Conservation (phyloP, 306 rosid genomes). For the Geum urbanum region DNA sequence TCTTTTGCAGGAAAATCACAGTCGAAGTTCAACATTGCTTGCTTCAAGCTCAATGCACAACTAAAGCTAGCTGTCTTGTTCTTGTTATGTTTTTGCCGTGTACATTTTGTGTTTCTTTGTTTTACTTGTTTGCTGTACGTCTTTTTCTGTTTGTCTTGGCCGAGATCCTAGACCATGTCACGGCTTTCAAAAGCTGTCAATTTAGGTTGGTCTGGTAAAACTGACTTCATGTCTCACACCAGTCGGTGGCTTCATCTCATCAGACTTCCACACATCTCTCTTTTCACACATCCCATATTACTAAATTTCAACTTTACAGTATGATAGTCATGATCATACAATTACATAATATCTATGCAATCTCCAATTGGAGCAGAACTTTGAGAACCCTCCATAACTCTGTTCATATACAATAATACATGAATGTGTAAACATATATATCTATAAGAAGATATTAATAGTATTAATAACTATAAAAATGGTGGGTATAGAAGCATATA, state of each 20-base stretch:
- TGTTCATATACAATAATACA: constrained; percentile 7
- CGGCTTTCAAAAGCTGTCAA: not conserved
- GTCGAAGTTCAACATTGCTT: not conserved
- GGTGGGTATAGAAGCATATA: not conserved
- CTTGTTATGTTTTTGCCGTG: not conserved
- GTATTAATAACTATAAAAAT: not conserved
- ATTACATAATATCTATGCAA: not conserved
- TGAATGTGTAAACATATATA: not conserved
- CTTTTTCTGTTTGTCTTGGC: not conserved
- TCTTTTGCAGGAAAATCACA: no score
- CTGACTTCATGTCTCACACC: not conserved
- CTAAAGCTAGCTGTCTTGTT: not conserved
- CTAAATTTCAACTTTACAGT: not conserved
- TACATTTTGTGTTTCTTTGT: not conserved
- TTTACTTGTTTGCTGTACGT: no score
- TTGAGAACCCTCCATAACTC: not conserved
- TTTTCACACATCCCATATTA: not conserved
- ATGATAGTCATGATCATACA: not conserved
- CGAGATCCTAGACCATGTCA: not conserved
- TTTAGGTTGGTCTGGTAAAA: not conserved
- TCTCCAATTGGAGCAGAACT: constrained; percentile 2
- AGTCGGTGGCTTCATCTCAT: no score
- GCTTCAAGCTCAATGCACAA: no score
- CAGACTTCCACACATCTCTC: not conserved
- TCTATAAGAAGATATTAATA: not conserved